Base-by-base conservation (phyloP, 106 monocot genomes). In the Allium cepa region DNA sequence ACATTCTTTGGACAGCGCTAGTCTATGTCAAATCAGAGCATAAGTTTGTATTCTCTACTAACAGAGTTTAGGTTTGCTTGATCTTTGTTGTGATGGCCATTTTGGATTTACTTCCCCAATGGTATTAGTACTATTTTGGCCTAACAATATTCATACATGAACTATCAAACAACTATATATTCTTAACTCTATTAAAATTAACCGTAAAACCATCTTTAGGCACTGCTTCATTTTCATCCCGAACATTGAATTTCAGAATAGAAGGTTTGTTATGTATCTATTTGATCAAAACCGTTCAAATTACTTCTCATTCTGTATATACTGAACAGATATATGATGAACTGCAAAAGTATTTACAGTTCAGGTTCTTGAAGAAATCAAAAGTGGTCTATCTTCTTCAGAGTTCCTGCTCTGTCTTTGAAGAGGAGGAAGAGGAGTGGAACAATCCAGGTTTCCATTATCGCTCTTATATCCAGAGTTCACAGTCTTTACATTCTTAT, bases 181-280 rank as follows among this genome's bases (percentile, higher is more conserved):
- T 64, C 63, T 83, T 83, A 15, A 79, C 75, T 69, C 61, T 79
- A 47, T 59, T 70, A 15, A 83, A 83, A 50, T 72, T 76, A 2
- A 69, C 49, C 0, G 79, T 79, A 56, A 64, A 83, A 7, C 71
- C 61, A 15, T 64, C 79, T 8, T 17, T 69, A 50, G 81, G 50
- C 47, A 64, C 49, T 1, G 68, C 63, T 49, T 69, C 53, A 7
- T 18, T 68, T 68, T 68, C 75, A 48, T 79, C 59, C 83, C 83
- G 79, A 53, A 10, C 53, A 48, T 79, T 79, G 48, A 83, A 83
- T 65, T 61, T 83, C 3, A 75, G 83, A 36, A 79, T 69, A 49
- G 79, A 55, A 47, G 62, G 67, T 46, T 14, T 76, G 0, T 59
- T 49, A 65, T 76, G 79, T 28, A 62, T 60, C 75, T 68, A 36